Percentiles rank a stretch among this genome's conserved stretches.
Evolutionary conservation across 1,284 basidiomycete genomes (phyloP).

Genomic region (Heterobasidion parviporum): DNA sequence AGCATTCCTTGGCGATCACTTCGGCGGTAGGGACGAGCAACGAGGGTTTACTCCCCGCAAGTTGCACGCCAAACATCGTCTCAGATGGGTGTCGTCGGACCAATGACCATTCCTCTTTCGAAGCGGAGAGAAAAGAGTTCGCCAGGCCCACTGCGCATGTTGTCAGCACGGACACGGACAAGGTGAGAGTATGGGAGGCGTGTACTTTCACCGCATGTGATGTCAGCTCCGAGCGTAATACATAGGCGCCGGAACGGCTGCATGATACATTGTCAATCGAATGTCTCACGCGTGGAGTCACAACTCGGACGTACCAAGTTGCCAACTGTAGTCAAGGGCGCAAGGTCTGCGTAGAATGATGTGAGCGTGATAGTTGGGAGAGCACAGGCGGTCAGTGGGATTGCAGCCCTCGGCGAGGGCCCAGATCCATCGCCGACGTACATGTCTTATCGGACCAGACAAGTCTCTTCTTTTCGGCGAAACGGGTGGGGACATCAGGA

Average conservation of each 20-base stretch:
- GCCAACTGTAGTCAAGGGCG: constrained; percentile 92
- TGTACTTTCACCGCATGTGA: constrained; percentile 91
- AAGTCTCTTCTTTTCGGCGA: constrained; percentile 81
- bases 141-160: constrained; percentile 65
- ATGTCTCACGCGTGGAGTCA: not conserved
- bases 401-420: not conserved
- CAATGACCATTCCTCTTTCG: constrained; percentile 88
- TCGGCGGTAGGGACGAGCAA: constrained; percentile 82
- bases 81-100: constrained; percentile 85
- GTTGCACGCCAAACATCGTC: constrained; percentile 84
- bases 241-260: constrained; percentile 93
- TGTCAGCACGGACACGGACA: not conserved
- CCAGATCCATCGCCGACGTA: constrained; percentile 26
- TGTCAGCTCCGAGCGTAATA: constrained; percentile 82
- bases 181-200: not conserved
- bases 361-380: not conserved
- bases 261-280: not conserved
- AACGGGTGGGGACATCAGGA: constrained; percentile 63
- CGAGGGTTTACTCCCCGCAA: constrained; percentile 73
- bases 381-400: not conserved
- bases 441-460: constrained; percentile 87
- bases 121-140: constrained; percentile 73
- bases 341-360: constrained; percentile 55
- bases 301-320: constrained; percentile 62
- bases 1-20: constrained; percentile 64